Base-by-base conservation (phyloP, 257 asterid genomes). In the Ligustrum vulgare region DNA sequence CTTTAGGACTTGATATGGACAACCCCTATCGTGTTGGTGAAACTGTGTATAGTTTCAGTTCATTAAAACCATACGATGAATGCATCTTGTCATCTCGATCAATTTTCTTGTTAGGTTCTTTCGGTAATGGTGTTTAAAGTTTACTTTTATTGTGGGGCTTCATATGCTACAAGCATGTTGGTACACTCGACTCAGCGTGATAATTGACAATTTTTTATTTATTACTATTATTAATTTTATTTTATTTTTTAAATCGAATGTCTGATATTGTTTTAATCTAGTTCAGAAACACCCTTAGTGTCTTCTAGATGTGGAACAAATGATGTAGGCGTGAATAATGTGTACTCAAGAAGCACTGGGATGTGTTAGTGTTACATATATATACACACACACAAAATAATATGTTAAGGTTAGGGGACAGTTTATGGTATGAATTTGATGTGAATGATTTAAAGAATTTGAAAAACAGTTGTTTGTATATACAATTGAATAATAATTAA, bases 1-100 rank as follows among this genome's bases (percentile, higher is more conserved):
- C 74, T 66, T 71, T 75, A 81, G 82, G 35, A 70, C 69, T 56
- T 56, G 41, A 66, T 71, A 9, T 8, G 45, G 12, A 23, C 73
- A 45, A 64, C 75, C 69, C 18, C 73, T 66, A 49, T 78, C 32
- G 43, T 32, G 10, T 67, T 65, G 73, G n/a, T 32, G 72, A 75
- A 73, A 71, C 72, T 75, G 72, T 78, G 85, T 83, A 77, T 74
- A 84, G 84, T 69, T 72, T 39, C 6, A 72, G 49, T 74, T 76
- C 72, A 72, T 37, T 69, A 15, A 54, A 20, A 43, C 39, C 60
- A 76, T 47, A 54, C 45, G 69, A 75, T 32, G 28, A 25, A 37
- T 36, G 72, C 15, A 75, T 54, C 77, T 41, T 54, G 71, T 58
- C 76, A n/a, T n/a, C 76, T 73, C 45, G 54, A 35, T 72, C 56